Evolutionary conservation across 164 flowering plant species (phyloP).

Genomic region (Nelumbo lutea): DNA sequence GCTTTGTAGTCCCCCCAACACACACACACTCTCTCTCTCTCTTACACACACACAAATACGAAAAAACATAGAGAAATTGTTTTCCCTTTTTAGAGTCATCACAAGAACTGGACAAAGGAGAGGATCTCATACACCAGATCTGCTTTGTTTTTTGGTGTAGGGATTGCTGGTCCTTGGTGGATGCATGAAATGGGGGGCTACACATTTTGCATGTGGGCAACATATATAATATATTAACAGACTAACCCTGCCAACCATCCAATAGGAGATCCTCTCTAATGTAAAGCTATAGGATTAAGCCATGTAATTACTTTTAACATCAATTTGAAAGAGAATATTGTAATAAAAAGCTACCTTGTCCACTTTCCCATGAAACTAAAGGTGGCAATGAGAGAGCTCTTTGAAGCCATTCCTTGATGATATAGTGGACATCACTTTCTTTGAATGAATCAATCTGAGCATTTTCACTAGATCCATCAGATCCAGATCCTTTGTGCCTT

Average conservation of each 20-base stretch:
- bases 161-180: not conserved
- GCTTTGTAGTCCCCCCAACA: too few relatives aligned
- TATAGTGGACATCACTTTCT: constrained; percentile 29
- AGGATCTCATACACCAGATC: not conserved
- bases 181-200: not conserved
- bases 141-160: not conserved
- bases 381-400: constrained; percentile 53
- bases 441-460: constrained; percentile 22
- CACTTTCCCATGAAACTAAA: constrained; percentile 39
- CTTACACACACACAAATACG: too few relatives aligned
- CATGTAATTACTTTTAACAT: not conserved
- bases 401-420: constrained; percentile 60
- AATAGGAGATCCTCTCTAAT: too few relatives aligned
- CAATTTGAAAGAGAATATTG: not conserved
- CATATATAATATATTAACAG: not conserved
- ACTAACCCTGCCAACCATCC: too few relatives aligned
- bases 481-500: constrained; percentile 15
- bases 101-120: not conserved
- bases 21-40: too few relatives aligned
- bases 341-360: constrained; percentile 43
- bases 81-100: too few relatives aligned
- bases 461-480: constrained; percentile 20
- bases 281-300: too few relatives aligned
- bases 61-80: too few relatives aligned
- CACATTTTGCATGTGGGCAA: not conserved